phyloP scores from a whole-genome alignment of 1,284 basidiomycete genomes.

The Apiotrichum sp. region DNA sequence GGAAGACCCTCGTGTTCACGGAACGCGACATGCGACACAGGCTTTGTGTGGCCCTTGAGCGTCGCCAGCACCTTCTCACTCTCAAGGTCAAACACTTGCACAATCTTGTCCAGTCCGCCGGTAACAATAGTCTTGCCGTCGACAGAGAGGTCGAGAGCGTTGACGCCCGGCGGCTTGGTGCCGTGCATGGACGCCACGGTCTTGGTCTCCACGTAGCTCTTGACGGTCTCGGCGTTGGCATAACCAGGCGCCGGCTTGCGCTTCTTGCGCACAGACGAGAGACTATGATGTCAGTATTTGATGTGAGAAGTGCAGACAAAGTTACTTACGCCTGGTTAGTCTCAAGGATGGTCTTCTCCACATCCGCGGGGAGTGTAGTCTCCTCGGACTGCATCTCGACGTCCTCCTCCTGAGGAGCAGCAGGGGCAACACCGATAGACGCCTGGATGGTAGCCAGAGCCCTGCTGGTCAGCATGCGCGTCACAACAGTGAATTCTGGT shows the following conservation, averaged over 20 bases:
- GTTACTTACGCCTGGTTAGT: slow-evolving; percentile 57
- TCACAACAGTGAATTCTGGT: not conserved
- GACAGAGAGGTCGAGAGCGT: slow-evolving; percentile 71
- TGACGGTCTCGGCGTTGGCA: slow-evolving; percentile 64
- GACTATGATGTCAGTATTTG: slow-evolving; percentile 33
- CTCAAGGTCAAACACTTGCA: slow-evolving; percentile 86
- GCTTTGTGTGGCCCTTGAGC: slow-evolving; percentile 93
- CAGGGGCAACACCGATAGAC: slow-evolving; percentile 66
- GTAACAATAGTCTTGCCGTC: slow-evolving; percentile 62
- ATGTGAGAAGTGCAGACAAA: not conserved
- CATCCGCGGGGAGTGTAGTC: slow-evolving; percentile 64
- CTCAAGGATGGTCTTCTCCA: slow-evolving; percentile 70
- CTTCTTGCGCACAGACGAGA: slow-evolving; percentile 88
- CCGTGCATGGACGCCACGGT: slow-evolving; percentile 86
- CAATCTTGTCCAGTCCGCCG: slow-evolving; percentile 92
- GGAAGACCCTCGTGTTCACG: slow-evolving; percentile 66
- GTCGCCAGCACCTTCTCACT: slow-evolving; percentile 82
- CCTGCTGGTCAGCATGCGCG: slow-evolving; percentile 36
- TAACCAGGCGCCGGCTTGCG: slow-evolving; percentile 80
- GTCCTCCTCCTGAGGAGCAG: slow-evolving; percentile 52
- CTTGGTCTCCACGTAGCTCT: slow-evolving; percentile 65
- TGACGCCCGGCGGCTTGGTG: slow-evolving; percentile 84
- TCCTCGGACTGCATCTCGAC: slow-evolving; percentile 69
- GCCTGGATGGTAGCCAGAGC: slow-evolving; percentile 86
- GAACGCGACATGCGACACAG: slow-evolving; percentile 79